These are phyloP conservation scores for Solanum chiquidenum DNA, from an alignment of 257 asterid genomes.

Conservation along the genomic window DNA sequence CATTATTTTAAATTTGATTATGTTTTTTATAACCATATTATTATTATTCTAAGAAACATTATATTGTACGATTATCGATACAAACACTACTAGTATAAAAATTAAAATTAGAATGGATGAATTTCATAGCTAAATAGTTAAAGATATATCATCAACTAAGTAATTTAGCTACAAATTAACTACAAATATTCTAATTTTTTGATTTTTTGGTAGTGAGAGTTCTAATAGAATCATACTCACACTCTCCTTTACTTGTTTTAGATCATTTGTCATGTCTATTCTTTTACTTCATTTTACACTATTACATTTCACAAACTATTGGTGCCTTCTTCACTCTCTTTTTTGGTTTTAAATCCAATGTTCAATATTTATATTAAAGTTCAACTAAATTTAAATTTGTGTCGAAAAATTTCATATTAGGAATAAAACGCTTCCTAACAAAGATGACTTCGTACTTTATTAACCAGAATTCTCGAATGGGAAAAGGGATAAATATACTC, in stretches of 20 bases:
- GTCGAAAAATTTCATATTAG: rapidly evolving
- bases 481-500: too few species aligned
- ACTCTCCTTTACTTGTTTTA: not conserved
- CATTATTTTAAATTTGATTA: too few species aligned
- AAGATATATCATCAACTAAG: too few species aligned
- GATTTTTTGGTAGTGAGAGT: not conserved
- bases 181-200: not conserved
- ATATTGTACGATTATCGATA: too few species aligned
- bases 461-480: too few species aligned
- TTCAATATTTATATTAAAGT: not conserved
- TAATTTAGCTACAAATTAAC: not conserved
- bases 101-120: not conserved
- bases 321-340: not conserved
- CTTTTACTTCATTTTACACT: too few species aligned
- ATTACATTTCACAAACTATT: too few species aligned
- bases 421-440: rapidly evolving
- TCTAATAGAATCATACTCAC: not conserved
- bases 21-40: too few species aligned
- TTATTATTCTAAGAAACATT: too few species aligned
- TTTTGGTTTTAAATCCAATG: too few species aligned
- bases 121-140: not conserved
- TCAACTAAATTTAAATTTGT: not conserved
- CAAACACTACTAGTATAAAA: too few species aligned
- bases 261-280: not conserved
- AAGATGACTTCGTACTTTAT: too few species aligned